Evolutionary conservation across 192 early-diverging fungal species (phyloP).

Genomic region (Fimicolochytrium jonesii): DNA sequence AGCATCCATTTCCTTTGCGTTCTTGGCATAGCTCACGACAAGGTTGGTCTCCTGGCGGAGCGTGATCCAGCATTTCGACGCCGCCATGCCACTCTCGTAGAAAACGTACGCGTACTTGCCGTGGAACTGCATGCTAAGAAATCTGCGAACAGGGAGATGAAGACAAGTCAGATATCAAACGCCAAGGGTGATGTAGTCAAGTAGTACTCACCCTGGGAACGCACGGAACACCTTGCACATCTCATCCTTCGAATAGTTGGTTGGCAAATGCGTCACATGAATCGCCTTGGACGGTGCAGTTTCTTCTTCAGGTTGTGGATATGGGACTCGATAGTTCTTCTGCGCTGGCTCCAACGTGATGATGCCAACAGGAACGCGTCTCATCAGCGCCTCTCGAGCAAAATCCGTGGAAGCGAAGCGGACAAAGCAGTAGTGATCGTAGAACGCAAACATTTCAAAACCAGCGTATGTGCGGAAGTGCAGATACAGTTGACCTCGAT

Average conservation of each 20-base stretch:
- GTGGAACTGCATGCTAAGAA: constrained; percentile 26
- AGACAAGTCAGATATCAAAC: not conserved
- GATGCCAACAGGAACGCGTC: constrained; percentile 17
- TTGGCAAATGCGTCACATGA: constrained; percentile 33
- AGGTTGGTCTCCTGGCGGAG: constrained; percentile 29
- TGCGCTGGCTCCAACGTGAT: constrained; percentile 28
- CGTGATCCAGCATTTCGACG: constrained; percentile 5
- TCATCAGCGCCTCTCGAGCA: constrained; percentile 10
- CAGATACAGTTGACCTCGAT: constrained; percentile 29
- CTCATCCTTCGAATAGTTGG: constrained; percentile 33
- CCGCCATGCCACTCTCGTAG: constrained; percentile 17
- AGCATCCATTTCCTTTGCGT: constrained; percentile 19
- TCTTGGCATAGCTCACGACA: constrained; percentile 35
- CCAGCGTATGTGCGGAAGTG: constrained; percentile 28
- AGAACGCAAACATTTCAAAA: constrained; percentile 35
- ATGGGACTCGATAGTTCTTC: constrained; percentile 27
- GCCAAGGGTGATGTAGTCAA: no score
- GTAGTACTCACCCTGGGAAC: constrained; percentile 23
- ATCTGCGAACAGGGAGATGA: constrained; percentile 12
- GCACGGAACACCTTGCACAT: constrained; percentile 28
- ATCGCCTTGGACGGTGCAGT: constrained; percentile 14
- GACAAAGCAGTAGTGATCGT: constrained; percentile 35
- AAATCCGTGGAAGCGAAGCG: constrained; percentile 14
- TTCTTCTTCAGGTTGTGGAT: constrained; percentile 34
- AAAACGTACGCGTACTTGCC: constrained; percentile 36